Evolutionary conservation across 345 rosid genomes (phyloP), one percentile per base, ranked within the genome.

Genomic region (Corchorus capsularis): DNA sequence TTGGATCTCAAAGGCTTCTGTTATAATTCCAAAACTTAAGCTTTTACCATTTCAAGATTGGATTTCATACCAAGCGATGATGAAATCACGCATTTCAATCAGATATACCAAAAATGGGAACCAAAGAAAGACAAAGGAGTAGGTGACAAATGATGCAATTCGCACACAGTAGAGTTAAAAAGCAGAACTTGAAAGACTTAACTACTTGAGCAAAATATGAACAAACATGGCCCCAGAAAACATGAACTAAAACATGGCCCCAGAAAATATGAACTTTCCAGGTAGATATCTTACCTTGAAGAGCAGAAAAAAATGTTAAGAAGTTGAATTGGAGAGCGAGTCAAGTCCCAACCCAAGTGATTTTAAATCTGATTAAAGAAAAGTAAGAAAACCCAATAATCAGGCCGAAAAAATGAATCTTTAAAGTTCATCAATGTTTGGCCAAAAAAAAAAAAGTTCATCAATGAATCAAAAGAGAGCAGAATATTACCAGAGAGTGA

Each of bases 11-110:
- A 13, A 37, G 12, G 39, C 39, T 47, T 68, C 56, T 22, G 53
- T 39, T 27, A 22, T 13, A 68, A 22, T 19, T 49, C 27, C 16
- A 69, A 69, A 34, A 32, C 17, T 52, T 53, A 53, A 69, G 53
- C 61, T 69, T 52, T 69, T 17, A 69, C 32, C 12, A 69, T 53
- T 52, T 50, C 34, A 69, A 61, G 52, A 56, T 10, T 52, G 73
- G 41, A 41, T 60, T 69, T 52, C 17, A n/a, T 52, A 10, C 9
- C 17, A 69, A 69, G 50, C 50, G 59, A 69, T 17, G 17, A 63
- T 17, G 17, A 63, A 41, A 63, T 37, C 43, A 32, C 43, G 15
- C 59, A 15, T 34, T 69, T 50, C 43, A 49, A 69, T 69, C 43
- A 9, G 50, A 69, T 39, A 4, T 27, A 34, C 10, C 46, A 53